Conservation (phyloP, 1,284 basidiomycete genomes). For the Phylloboletellus chloephorus region DNA sequence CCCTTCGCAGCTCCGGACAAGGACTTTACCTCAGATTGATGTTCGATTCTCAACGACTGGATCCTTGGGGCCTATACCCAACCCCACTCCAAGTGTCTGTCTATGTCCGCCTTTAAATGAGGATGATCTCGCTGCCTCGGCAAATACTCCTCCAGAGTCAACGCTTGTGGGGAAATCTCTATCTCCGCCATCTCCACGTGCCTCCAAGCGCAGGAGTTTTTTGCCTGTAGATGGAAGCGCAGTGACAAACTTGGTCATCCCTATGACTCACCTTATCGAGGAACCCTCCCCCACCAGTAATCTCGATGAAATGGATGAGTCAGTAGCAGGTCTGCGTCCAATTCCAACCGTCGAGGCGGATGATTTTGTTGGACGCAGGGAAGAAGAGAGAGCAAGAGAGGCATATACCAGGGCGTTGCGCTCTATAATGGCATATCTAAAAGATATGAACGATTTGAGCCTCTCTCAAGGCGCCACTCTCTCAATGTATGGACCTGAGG, state of each 20-base stretch:
- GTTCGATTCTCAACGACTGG: constrained; percentile 66
- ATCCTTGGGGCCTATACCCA: constrained; percentile 42
- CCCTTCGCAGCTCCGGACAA: constrained; percentile 28
- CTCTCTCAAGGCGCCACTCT: constrained; percentile 49
- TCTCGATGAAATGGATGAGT: constrained; percentile 38
- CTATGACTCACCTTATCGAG: constrained; percentile 58
- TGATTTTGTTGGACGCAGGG: constrained; percentile 42
- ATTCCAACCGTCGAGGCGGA: constrained; percentile 44
- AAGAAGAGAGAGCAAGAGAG: constrained; percentile 66
- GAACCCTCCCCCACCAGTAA: constrained; percentile 44
- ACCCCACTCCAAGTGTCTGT: constrained; percentile 26
- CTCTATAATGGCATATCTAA: constrained; percentile 90
- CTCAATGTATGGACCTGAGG: constrained; percentile 53
- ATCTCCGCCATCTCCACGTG: constrained; percentile 43
- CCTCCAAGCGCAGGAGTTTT: constrained; percentile 77
- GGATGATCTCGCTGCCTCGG: constrained; percentile 15
- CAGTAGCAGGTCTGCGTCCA: constrained; percentile 33
- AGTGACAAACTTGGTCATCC: constrained; percentile 48
- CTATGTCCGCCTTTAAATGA: constrained; percentile 27
- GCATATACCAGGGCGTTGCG: constrained; percentile 73
- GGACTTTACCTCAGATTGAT: constrained; percentile 54
- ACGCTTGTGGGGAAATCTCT: constrained; percentile 40
- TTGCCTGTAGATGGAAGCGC: constrained; percentile 68
- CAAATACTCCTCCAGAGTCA: constrained; percentile 3
- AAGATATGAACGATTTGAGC: constrained; percentile 88